Evolutionary conservation across 108 stramenopile genomes (phyloP), one percentile per base, ranked within the genome.

Genomic region (Mediolabrus comicus): DNA sequence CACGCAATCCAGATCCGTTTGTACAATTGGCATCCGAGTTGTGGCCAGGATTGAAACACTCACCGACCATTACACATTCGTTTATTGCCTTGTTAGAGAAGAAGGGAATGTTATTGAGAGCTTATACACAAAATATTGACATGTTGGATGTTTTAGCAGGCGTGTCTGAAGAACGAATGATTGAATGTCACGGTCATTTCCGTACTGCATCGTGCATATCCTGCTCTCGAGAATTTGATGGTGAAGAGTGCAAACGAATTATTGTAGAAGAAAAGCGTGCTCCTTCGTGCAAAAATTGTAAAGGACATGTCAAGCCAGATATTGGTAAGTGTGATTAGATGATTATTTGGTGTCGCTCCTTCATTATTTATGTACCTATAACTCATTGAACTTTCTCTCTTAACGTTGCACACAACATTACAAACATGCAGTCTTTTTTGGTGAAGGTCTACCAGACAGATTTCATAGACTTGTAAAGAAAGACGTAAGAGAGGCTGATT

Each of bases 391-490:
- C n/a, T n/a, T n/a, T n/a, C n/a, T n/a, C n/a, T n/a, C n/a, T n/a
- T n/a, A n/a, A n/a, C n/a, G n/a, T n/a, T n/a, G n/a, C n/a, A n/a
- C n/a, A n/a, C n/a, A n/a, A n/a, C n/a, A n/a, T n/a, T n/a, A n/a
- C n/a, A n/a, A n/a, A n/a, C n/a, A n/a, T n/a, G n/a, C n/a, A n/a
- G 94, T 96, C 11, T 98, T 98, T 67, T 98, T 98, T 80, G 98
- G 98, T 0, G 98, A 98, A 70, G 67, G 39, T n/a, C 69, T 96
- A 29, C 96, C 97, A 6, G 17, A 27, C 13, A 72, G 81, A 24
- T 96, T 94, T 67, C 75, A 83, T 53, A 38, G 49, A 7, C 36
- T 82, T 57, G 62, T 90, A 19, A 69, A 54, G 24, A 61, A 66
- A 29, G 92, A 94, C 68, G 62, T 84, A 46, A 65, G 69, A 12